Base-by-base conservation (phyloP, 2,329 filamentous ascomycete species). In the Ophiosphaerella korrae region DNA sequence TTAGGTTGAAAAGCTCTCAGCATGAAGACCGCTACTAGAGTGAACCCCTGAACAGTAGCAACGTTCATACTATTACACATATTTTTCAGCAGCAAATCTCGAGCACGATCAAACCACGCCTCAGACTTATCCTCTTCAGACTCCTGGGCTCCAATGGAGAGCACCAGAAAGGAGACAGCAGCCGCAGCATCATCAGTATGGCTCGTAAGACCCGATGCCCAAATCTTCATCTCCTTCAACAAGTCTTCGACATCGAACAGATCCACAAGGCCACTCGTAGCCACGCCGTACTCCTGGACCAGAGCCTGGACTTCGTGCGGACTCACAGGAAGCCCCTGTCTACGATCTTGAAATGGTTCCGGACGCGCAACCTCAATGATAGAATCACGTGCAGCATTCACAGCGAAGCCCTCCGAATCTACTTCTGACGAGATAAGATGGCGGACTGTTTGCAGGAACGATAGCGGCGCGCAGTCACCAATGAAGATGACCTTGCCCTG, bases 401-500 rank as follows among this genome's bases (percentile, higher is more conserved):
- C 50, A 4, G 64, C 46, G 16, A 62, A 44, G 5, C 54, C 60
- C 13, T 64, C 60, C 8, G 63, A 50, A 29, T 64, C 66, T 7
- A 63, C 64, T 36, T 67, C 62, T 9, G 74, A 73, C 3, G 77
- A 76, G 7, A 81, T 76, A 5, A 82, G 72, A 38, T 80, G 76
- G 31, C 79, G 77, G 12, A 82, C 78, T 46, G 78, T 81, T 58
- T 82, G 80, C 32, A 82, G 58, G 45, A 82, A 82, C 0, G 80
- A 81, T 40, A 82, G 66, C 41, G 79, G 80, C 31, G 79, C 80
- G 33, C 78, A 82, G 51, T 82, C 80, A 12, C 80, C 80, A 24
- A 82, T 78, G 55, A 81, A 82, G 60, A 82, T 81, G 42, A 80
- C 76, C 48, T 81, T 82, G 5, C 80, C 80, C 53, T 81, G 77